Conservation (phyloP, 768 basidiomycete species). For the Boletellus ananiceps region DNA sequence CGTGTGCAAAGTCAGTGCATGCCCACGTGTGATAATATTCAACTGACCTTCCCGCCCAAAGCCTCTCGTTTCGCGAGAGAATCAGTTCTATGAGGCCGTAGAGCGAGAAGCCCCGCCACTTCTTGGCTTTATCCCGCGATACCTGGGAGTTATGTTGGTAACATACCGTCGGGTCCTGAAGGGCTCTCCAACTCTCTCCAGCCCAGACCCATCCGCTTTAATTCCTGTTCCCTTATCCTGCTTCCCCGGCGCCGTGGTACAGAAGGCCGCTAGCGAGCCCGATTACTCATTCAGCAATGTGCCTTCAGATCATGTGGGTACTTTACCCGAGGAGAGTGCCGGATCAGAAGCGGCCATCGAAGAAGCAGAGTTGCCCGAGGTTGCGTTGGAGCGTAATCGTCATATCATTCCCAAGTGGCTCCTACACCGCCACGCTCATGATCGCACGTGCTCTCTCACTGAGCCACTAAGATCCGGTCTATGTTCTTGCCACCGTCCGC, state of each 20-base stretch:
- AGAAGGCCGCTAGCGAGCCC: conserved; percentile 27
- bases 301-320: conserved; percentile 1
- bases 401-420: conserved; percentile 97
- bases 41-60: conserved; percentile 32
- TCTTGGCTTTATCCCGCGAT: conserved; percentile 93
- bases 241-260: conserved; percentile 27
- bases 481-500: conserved; percentile 35
- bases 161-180: conserved; percentile 82
- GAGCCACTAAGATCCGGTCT: conserved; percentile 26
- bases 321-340: conserved; percentile 26
- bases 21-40: not conserved
- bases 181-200: conserved; percentile 25
- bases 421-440: conserved; percentile 49
- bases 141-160: conserved; percentile 97
- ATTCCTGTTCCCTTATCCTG: conserved; percentile 18
- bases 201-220: conserved; percentile 9
- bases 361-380: conserved; percentile 90
- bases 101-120: conserved; percentile 91
- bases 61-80: conserved; percentile 96
- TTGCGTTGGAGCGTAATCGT: conserved; percentile 85
- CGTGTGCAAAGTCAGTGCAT: conserved; percentile 85
- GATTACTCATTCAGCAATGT: conserved; percentile 2
- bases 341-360: conserved; percentile 45
- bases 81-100: conserved; percentile 95
- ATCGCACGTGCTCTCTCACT: conserved; percentile 46